Conservation (phyloP, 306 rosid species). For the Quillaja saponaria region DNA sequence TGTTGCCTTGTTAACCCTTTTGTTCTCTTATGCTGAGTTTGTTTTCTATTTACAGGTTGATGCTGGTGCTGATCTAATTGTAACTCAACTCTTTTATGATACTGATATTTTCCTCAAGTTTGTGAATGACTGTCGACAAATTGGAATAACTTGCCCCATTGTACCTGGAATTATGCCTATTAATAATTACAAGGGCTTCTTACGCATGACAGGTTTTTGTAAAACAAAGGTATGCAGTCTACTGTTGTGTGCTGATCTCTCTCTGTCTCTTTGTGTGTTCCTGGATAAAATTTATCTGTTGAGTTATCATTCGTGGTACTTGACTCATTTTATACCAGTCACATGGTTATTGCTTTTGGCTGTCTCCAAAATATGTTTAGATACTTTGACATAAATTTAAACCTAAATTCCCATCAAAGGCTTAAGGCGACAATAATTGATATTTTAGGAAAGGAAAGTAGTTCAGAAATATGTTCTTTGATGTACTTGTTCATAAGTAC, state of each 20-base stretch:
- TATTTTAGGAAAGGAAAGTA: too few species aligned
- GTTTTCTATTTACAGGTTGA: slow-evolving; percentile 53
- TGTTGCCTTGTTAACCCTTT: neutral
- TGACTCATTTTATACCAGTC: slow-evolving; percentile 14
- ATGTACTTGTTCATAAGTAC: neutral
- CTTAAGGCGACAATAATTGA: too few species aligned
- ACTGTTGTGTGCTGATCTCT: neutral
- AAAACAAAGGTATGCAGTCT: slow-evolving; percentile 73
- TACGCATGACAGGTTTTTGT: slow-evolving; percentile 98
- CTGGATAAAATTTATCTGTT: neutral
- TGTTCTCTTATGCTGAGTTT: slow-evolving; percentile 19
- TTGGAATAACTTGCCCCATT: slow-evolving; percentile 91
- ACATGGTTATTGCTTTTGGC: slow-evolving; percentile 7
- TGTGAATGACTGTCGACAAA: slow-evolving; percentile 93
- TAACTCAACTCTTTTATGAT: slow-evolving; percentile 91
- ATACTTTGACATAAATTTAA: too few species aligned
- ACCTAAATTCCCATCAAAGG: too few species aligned
- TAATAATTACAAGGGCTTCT: slow-evolving; percentile 90
- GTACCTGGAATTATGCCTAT: slow-evolving; percentile 99
- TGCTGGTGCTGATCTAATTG: slow-evolving; percentile 94
- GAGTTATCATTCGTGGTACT: neutral
- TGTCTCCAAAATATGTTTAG: too few species aligned
- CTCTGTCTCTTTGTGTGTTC: neutral
- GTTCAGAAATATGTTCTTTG: neutral
- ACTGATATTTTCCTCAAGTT: slow-evolving; percentile 89